Conservation (phyloP, 2,329 filamentous ascomycete species). For the Geosmithia morbida region DNA sequence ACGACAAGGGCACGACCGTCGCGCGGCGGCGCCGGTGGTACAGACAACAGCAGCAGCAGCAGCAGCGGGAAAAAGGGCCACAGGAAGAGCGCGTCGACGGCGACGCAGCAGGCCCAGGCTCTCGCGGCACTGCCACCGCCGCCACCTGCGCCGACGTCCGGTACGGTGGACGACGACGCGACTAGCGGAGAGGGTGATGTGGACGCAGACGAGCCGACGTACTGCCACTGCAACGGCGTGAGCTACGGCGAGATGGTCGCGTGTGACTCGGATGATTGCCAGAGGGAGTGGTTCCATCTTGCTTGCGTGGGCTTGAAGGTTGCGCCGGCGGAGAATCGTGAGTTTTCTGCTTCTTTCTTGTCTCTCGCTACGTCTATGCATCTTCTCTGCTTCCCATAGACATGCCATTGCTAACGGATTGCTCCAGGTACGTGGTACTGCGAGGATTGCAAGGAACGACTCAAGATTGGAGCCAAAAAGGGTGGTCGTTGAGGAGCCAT, state of each 20-base stretch:
- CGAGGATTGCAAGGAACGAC: slow-evolving; percentile 58
- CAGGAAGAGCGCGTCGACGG: slow-evolving; percentile 32
- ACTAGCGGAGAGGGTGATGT: slow-evolving; percentile 38
- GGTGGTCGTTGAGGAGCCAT: slow-evolving; percentile 26
- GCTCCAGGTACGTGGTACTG: slow-evolving; percentile 65
- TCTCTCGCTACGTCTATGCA: neutral
- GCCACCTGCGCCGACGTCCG: slow-evolving; percentile 16
- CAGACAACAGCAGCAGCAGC: slow-evolving; percentile 23
- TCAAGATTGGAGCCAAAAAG: slow-evolving; percentile 41
- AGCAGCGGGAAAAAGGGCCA: slow-evolving; percentile 37
- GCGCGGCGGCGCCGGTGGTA: slow-evolving; percentile 10
- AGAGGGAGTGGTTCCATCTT: slow-evolving; percentile 72
- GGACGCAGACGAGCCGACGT: slow-evolving; percentile 57
- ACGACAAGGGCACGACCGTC: slow-evolving; percentile 19
- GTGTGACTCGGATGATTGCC: slow-evolving; percentile 60
- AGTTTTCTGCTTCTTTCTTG: slow-evolving; percentile 19
- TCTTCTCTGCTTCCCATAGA: slow-evolving; percentile 10
- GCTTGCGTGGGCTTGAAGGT: slow-evolving; percentile 69
- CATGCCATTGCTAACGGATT: slow-evolving; percentile 1
- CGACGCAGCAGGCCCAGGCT: slow-evolving; percentile 16
- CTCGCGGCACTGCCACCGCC: slow-evolving; percentile 9
- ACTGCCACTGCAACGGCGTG: slow-evolving; percentile 68
- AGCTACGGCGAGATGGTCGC: slow-evolving; percentile 79
- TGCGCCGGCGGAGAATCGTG: slow-evolving; percentile 62
- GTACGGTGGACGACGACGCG: slow-evolving; percentile 12